Percentiles rank a stretch among this genome's conserved stretches.
These are phyloP conservation scores for Ophiostoma ips DNA, from an alignment of 2,329 filamentous ascomycete genomes.

Conservation along the genomic window DNA sequence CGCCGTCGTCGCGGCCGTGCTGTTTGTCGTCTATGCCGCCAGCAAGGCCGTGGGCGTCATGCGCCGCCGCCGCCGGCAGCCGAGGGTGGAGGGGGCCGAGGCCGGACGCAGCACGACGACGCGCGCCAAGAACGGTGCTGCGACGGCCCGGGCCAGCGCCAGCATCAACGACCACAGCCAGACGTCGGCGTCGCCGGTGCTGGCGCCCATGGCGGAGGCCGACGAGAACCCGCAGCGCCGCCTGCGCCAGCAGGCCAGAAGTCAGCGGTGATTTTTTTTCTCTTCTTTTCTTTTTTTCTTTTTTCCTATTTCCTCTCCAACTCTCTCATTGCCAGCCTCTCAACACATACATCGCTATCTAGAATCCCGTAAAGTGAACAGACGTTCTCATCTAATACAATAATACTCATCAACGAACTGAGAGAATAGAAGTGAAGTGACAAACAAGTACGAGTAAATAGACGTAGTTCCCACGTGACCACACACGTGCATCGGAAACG, in stretches of 20 bases:
- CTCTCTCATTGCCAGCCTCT: not conserved
- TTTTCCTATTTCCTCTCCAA: not conserved
- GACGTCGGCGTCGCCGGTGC: not conserved
- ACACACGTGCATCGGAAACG: too few species aligned
- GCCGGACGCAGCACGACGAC: too few species aligned
- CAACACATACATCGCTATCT: too few species aligned
- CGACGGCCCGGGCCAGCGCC: too few species aligned
- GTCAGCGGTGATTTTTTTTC: not conserved
- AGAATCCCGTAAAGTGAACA: too few species aligned
- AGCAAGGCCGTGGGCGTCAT: conserved; percentile 19
- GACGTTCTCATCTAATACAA: too few species aligned
- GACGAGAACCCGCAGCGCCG: not conserved
- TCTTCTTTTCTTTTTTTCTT: not conserved
- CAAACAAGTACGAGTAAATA: too few species aligned
- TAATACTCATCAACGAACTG: too few species aligned
- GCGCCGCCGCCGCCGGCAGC: not conserved
- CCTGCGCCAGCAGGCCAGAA: not conserved
- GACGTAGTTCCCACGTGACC: too few species aligned
- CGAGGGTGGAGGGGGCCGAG: too few species aligned
- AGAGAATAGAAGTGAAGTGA: too few species aligned
- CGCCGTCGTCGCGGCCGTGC: conserved; percentile 37
- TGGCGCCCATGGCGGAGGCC: not conserved
- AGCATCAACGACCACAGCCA: not conserved
- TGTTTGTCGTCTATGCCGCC: conserved; percentile 31
- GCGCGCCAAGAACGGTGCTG: not conserved